A percentile compares a stretch with the other conserved stretches of the same genome.
These are phyloP conservation scores for Fusarium penzigii DNA, from an alignment of 2,329 filamentous ascomycete genomes.

Conservation along the genomic window DNA sequence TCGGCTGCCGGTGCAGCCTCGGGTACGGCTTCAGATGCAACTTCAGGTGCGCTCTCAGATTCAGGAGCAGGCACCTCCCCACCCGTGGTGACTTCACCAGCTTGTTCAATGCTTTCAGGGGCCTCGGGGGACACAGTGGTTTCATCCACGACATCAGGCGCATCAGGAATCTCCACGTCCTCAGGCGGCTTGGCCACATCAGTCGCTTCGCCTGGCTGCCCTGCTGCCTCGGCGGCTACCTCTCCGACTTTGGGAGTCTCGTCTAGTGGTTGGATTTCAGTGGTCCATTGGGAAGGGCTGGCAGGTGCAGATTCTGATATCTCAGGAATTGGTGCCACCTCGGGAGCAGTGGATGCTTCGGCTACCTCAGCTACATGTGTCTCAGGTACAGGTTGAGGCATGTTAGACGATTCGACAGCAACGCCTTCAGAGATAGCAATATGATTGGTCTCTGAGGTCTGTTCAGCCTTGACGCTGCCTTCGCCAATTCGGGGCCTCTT, in stretches of 20 bases:
- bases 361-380: constrained; percentile 4
- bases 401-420: not conserved
- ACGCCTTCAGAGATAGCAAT: not conserved
- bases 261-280: not conserved
- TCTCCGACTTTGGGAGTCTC: not conserved
- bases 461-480: constrained; percentile 15
- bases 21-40: no score
- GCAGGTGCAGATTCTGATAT: constrained; percentile 4
- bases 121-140: not conserved
- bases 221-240: not conserved
- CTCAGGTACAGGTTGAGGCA: not conserved
- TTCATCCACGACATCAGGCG: not conserved
- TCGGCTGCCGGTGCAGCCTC: no score
- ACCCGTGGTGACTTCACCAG: not conserved
- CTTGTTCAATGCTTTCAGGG: not conserved
- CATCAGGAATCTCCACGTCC: constrained; percentile 14
- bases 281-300: not conserved
- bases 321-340: constrained; percentile 13
- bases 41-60: not conserved
- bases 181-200: constrained; percentile 10
- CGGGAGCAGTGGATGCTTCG: not conserved
- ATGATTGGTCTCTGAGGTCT: constrained; percentile 7
- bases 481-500: constrained; percentile 31
- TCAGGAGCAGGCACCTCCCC: not conserved
- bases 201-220: not conserved